Evolutionary conservation across 129 eudicot genomes (phyloP), one percentile per base, ranked within the genome.

Genomic region (Tanacetum coccineum): DNA sequence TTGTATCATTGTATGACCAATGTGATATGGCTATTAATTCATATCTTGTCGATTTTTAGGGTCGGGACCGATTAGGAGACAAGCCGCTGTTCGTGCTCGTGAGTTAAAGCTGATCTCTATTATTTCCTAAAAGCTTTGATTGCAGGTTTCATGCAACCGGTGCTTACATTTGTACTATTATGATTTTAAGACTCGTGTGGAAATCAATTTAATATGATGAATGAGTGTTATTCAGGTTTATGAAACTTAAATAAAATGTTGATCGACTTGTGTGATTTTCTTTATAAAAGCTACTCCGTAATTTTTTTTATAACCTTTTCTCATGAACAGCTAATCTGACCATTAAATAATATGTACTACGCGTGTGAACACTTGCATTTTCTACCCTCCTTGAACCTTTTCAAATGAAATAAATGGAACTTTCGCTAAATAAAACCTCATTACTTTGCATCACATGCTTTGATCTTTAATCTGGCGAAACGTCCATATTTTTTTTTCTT

Each of bases 41-140:
- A 15, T 3, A n/a, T 51, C 6, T 68, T 68, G 0, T 49, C 66
- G 25, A 42, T 60, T 74, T 76, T 59, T 78, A 91, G 97, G 97
- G 96, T 1, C 84, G 95, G 73, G 93, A 85, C 13, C 82, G 85
- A 74, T 62, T 91, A 71, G 97, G 95, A 53, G 85, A 81, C 81
- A 91, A 83, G 73, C 87, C 95, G 0, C 64, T 91, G 80, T 91
- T 81, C 70, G 93, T 91, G 79, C 93, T 91, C 40, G 77, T 85
- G 56, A 87, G 85, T 84, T 81, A 70, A 62, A 66, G n/a, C 64
- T 80, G 76, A 82, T 51, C 54, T 53, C 56, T 54, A n/a, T 70
- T 70, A 15, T 70, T 58, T 49, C 25, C 36, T 49, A 48, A 61
- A 70, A 71, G 25, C 76, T 19, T 61, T 61, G 53, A 71, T 61